phyloP scores from a whole-genome alignment of 2,329 filamentous ascomycete species.

The Trichophyton simii region DNA sequence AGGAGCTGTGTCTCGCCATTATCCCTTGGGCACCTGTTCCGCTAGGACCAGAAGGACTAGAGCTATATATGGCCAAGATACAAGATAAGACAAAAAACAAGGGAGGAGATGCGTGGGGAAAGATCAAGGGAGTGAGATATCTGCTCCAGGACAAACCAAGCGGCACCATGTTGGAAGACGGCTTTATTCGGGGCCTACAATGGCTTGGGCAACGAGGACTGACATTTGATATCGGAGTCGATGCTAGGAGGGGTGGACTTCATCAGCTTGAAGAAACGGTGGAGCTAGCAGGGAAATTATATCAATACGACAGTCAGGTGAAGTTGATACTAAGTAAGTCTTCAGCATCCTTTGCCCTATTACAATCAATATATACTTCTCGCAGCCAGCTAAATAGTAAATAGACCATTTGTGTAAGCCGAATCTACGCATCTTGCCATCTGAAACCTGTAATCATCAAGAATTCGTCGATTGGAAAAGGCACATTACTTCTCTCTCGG shows the following conservation, averaged over 20 bases:
- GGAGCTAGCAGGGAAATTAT: conserved; percentile 54
- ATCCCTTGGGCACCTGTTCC: conserved; percentile 80
- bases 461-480: conserved; percentile 57
- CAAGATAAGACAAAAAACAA: conserved; percentile 28
- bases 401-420: conserved; percentile 85
- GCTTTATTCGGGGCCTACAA: conserved; percentile 54
- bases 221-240: conserved; percentile 73
- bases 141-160: conserved; percentile 64
- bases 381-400: conserved; percentile 14
- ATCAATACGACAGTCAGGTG: not conserved
- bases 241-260: conserved; percentile 63
- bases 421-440: conserved; percentile 47
- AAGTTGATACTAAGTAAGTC: not conserved
- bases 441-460: conserved; percentile 39
- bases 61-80: conserved; percentile 52
- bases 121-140: conserved; percentile 69
- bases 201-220: conserved; percentile 52
- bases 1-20: conserved; percentile 51
- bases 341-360: not conserved
- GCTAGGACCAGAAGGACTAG: conserved; percentile 47
- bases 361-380: conserved; percentile 25
- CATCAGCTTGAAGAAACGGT: conserved; percentile 60
- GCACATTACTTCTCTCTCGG: conserved; percentile 55
- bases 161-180: conserved; percentile 50
- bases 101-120: conserved; percentile 49